A percentile compares a stretch with the other conserved stretches of the same genome.
Conservation (phyloP, 2,329 filamentous ascomycete genomes). For the Pestalotiopsis sp. region DNA sequence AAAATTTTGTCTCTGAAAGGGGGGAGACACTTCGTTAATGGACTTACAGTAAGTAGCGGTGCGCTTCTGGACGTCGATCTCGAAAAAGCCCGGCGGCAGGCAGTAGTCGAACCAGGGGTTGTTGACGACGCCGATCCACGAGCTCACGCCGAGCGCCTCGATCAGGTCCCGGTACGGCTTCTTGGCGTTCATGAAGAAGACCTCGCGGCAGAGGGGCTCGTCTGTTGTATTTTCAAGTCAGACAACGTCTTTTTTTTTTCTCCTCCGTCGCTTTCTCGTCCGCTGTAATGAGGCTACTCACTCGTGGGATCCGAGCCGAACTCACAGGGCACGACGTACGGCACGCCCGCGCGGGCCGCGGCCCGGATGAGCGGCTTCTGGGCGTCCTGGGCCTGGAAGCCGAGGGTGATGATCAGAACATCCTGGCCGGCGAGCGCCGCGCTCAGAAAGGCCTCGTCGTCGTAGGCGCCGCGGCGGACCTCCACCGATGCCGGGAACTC, state of each 20-base stretch:
- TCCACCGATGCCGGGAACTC: constrained; percentile 21
- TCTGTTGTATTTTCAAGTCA: not conserved
- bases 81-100: constrained; percentile 29
- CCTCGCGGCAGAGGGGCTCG: constrained; percentile 22
- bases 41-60: constrained; percentile 32
- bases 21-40: constrained; percentile 21
- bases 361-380: constrained; percentile 34
- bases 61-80: constrained; percentile 32
- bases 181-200: constrained; percentile 27
- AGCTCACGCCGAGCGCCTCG: constrained; percentile 31
- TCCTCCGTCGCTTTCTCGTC: too few relatives aligned
- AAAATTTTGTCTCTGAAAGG: not conserved
- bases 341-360: constrained; percentile 32
- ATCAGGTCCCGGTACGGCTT: constrained; percentile 27
- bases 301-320: constrained; percentile 32
- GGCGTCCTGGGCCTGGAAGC: constrained; percentile 21
- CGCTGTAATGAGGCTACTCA: not conserved
- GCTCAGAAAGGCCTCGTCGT: constrained; percentile 27
- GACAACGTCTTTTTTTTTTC: not conserved
- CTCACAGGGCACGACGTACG: constrained; percentile 34
- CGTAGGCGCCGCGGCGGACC: constrained; percentile 24
- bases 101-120: constrained; percentile 38
- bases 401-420: constrained; percentile 33
- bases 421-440: constrained; percentile 35
- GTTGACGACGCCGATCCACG: constrained; percentile 35